A percentile compares a stretch with the other conserved stretches of the same genome.
phyloP scores from a whole-genome alignment of 352 stramenopile species.

The Phytophthora quininea region DNA sequence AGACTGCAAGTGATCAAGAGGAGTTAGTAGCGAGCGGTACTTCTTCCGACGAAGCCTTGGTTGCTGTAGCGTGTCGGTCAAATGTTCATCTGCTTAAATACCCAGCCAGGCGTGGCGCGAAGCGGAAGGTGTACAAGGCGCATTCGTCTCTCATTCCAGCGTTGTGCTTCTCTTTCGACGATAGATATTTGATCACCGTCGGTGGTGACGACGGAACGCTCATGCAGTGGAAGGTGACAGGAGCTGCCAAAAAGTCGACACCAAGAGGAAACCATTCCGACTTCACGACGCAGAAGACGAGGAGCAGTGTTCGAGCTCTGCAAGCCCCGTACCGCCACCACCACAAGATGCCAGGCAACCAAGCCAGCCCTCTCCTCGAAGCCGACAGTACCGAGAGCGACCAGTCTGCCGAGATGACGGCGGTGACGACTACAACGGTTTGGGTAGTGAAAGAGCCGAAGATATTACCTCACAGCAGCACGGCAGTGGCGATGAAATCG shows the following conservation, averaged over 20 bases:
- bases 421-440: background rate
- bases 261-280: background rate
- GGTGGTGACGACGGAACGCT: conserved; percentile 65
- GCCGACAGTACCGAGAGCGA: conserved; percentile 44
- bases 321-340: conserved; percentile 3
- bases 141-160: conserved; percentile 56
- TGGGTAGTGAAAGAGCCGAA: background rate
- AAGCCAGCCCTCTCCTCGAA: conserved; percentile 36
- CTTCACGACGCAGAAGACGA: conserved; percentile 6
- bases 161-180: conserved; percentile 56
- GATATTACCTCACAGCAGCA: background rate
- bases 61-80: conserved; percentile 55
- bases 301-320: conserved; percentile 19
- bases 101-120: conserved; percentile 47
- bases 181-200: conserved; percentile 54
- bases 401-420: conserved; percentile 16
- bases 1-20: conserved; percentile 1
- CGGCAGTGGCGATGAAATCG: background rate
- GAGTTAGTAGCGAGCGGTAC: background rate
- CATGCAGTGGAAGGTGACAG: conserved; percentile 53
- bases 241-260: background rate
- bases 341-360: conserved; percentile 18
- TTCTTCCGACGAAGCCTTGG: conserved; percentile 39
- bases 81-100: conserved; percentile 62
- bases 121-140: conserved; percentile 47